Evolutionary conservation across 176 grass and related monocot species (phyloP).

Genomic region (Echinochloa phyllopogon): DNA sequence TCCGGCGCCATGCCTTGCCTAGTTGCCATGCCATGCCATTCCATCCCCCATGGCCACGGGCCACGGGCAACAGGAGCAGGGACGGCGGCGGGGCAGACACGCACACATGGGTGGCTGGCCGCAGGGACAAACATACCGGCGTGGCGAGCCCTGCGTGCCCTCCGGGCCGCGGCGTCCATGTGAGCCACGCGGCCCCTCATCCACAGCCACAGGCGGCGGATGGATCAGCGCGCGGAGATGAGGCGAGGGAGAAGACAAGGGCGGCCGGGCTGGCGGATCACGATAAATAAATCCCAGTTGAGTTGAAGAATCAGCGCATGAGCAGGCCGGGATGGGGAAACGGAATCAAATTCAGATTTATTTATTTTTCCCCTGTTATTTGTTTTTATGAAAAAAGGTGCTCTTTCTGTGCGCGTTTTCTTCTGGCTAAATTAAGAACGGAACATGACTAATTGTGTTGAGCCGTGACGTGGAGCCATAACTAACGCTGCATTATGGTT

Average conservation of each 20-base stretch:
- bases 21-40: neutral
- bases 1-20: neutral
- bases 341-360: slow-evolving; percentile 5
- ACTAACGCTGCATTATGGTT: slow-evolving; percentile 7
- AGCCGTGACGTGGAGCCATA: slow-evolving; percentile 28
- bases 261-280: neutral
- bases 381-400: neutral
- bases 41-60: no score
- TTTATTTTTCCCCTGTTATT: neutral
- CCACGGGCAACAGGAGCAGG: slow-evolving; percentile 8
- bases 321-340: neutral
- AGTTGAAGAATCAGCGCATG: slow-evolving; percentile 28
- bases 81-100: neutral
- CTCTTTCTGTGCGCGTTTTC: slow-evolving; percentile 23
- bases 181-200: slow-evolving; percentile 43
- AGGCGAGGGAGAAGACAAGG: slow-evolving; percentile 36
- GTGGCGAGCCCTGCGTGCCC: slow-evolving; percentile 41
- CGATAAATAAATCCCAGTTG: slow-evolving; percentile 1
- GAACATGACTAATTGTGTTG: neutral
- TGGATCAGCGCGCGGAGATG: neutral
- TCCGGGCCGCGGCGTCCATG: slow-evolving; percentile 44
- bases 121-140: slow-evolving; percentile 43
- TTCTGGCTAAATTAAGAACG: slow-evolving; percentile 44
- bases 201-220: neutral
- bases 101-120: slow-evolving; percentile 29